Conservation (phyloP, 1,284 basidiomycete species). For the Agroathelia rolfsii region DNA sequence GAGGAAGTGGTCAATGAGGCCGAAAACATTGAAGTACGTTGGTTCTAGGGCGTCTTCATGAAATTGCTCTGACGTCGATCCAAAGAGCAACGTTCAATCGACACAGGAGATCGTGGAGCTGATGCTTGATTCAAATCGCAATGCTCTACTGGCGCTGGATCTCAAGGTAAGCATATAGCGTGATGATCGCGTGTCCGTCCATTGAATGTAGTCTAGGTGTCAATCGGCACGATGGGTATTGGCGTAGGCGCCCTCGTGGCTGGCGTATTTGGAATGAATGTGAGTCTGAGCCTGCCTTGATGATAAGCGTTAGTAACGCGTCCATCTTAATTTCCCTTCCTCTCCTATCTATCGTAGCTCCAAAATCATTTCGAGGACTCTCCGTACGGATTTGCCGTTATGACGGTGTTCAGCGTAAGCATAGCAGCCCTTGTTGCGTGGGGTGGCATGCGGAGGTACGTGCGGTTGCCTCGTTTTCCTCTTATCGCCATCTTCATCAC, state of each 20-base stretch:
- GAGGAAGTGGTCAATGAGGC: conserved; percentile 93
- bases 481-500: conserved; percentile 2
- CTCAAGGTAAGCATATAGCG: conserved; percentile 50
- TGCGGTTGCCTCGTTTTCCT: conserved; percentile 7
- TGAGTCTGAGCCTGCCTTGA: conserved; percentile 29
- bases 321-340: conserved; percentile 11
- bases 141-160: conserved; percentile 85
- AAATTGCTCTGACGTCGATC: conserved; percentile 4
- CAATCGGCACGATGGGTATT: conserved; percentile 90
- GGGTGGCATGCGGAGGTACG: conserved; percentile 52
- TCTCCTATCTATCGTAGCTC: conserved; percentile 34
- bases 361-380: conserved; percentile 60
- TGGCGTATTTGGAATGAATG: conserved; percentile 94
- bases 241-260: conserved; percentile 89
- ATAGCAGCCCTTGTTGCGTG: conserved; percentile 48
- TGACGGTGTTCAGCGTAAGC: conserved; percentile 46
- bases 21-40: conserved; percentile 71
- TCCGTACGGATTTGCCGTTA: conserved; percentile 55
- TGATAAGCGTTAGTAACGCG: conserved; percentile 8
- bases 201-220: conserved; percentile 41
- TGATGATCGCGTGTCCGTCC: conserved; percentile 1
- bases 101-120: conserved; percentile 98
- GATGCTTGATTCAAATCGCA: conserved; percentile 93
- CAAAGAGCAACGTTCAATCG: conserved; percentile 82
- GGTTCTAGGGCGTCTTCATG: neutral